A percentile compares a stretch with the other conserved stretches of the same genome.
Evolutionary conservation across 306 rosid species (phyloP).

Genomic region (Quercus robur): DNA sequence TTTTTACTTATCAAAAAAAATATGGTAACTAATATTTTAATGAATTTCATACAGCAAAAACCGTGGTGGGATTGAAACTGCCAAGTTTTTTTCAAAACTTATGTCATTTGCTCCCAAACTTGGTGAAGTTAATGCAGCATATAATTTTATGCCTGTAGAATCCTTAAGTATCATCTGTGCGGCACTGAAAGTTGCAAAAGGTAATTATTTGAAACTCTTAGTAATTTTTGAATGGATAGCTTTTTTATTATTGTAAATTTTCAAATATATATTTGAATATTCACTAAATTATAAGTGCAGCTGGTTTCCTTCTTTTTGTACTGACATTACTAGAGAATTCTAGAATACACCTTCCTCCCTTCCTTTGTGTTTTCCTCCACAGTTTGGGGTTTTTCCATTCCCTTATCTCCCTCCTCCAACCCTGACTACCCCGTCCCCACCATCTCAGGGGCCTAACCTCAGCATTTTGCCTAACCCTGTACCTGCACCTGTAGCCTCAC

Average conservation of each 20-base stretch:
- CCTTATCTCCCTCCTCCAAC: too few species aligned
- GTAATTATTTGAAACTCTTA: slow-evolving; percentile 29
- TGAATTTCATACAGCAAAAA: slow-evolving; percentile 55
- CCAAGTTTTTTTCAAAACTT: slow-evolving; percentile 62
- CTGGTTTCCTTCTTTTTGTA: background rate
- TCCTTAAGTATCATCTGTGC: slow-evolving; percentile 50
- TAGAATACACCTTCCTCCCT: background rate
- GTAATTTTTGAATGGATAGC: background rate
- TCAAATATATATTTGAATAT: too few species aligned
- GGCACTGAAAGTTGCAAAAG: slow-evolving; percentile 60
- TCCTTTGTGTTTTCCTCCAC: too few species aligned
- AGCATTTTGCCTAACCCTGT: too few species aligned
- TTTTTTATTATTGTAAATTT: background rate
- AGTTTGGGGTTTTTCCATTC: too few species aligned
- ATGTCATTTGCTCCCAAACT: slow-evolving; percentile 60
- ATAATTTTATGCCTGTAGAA: slow-evolving; percentile 69
- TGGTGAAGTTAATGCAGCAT: slow-evolving; percentile 59
- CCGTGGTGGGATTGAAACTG: slow-evolving; percentile 74
- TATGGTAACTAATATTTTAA: slow-evolving; percentile 10
- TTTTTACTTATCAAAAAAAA: background rate
- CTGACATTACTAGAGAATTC: background rate
- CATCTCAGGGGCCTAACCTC: too few species aligned
- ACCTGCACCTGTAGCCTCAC: too few species aligned
- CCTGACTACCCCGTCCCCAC: too few species aligned
- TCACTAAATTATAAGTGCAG: background rate